Evolutionary conservation across 2,329 filamentous ascomycete genomes (phyloP).

Genomic region (Aquanectria penicillioides): DNA sequence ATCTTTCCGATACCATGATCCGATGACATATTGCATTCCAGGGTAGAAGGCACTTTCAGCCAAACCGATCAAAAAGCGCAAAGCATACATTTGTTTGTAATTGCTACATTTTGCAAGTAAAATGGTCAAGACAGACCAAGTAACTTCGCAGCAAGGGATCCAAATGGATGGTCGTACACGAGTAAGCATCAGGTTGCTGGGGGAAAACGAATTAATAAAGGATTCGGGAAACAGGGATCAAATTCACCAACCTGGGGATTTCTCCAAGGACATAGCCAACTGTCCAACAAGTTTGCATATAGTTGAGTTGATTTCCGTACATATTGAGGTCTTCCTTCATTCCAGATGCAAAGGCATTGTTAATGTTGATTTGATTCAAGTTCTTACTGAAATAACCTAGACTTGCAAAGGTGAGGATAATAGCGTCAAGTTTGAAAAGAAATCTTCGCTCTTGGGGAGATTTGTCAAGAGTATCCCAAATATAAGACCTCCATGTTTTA

Average conservation of each 20-base stretch:
- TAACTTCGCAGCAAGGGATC: conserved; percentile 50
- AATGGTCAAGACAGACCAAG: conserved; percentile 44
- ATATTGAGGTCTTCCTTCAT: conserved; percentile 63
- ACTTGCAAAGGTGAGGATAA: conserved; percentile 49
- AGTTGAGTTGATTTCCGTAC: conserved; percentile 56
- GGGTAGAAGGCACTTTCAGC: conserved; percentile 50
- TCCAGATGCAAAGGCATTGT: conserved; percentile 43
- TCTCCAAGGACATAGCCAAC: conserved; percentile 66
- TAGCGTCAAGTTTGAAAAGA: conserved; percentile 54
- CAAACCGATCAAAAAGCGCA: conserved; percentile 55
- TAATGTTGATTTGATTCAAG: conserved; percentile 46
- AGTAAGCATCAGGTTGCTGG: conserved; percentile 47
- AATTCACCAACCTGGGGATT: conserved; percentile 38
- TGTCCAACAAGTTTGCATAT: conserved; percentile 63
- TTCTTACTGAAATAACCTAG: conserved; percentile 51
- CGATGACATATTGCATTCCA: conserved; percentile 51
- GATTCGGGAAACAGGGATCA: fast-evolving
- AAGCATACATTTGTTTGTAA: conserved; percentile 47
- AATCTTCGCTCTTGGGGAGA: conserved; percentile 52
- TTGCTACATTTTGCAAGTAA: conserved; percentile 36
- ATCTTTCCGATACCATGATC: conserved; percentile 54
- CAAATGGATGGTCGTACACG: conserved; percentile 50
- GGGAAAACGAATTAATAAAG: background rate
- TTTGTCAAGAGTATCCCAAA: conserved; percentile 60
- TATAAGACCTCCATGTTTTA: conserved; percentile 52